These are phyloP conservation scores for Ajuga chamaepitys DNA, from an alignment of 257 asterid genomes.

Conservation along the genomic window DNA sequence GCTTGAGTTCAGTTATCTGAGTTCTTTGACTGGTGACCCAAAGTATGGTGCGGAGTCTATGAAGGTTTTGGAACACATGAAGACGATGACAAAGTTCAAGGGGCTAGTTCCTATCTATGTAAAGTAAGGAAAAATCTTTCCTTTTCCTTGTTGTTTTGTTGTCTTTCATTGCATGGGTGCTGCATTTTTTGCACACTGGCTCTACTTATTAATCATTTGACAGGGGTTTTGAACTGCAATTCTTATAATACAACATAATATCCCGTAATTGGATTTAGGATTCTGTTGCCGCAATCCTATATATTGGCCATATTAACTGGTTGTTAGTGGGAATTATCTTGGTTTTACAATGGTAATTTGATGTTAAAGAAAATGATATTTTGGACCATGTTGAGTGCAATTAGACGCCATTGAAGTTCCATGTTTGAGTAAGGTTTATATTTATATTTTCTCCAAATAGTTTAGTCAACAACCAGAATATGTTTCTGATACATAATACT, in stretches of 20 bases:
- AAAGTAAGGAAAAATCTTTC: slow-evolving; percentile 34
- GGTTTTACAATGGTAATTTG: background rate
- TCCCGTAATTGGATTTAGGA: background rate
- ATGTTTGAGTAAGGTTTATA: background rate
- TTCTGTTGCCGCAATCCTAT: background rate
- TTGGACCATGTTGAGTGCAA: slow-evolving; percentile 12
- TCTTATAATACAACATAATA: background rate
- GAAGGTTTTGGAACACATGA: slow-evolving; percentile 88
- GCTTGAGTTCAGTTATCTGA: slow-evolving; percentile 92
- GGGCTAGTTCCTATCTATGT: slow-evolving; percentile 94
- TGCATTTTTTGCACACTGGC: background rate
- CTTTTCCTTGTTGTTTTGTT: background rate
- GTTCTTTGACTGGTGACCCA: slow-evolving; percentile 73
- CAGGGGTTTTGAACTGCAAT: background rate
- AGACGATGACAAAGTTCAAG: slow-evolving; percentile 71
- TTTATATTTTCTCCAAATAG: background rate
- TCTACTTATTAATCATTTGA: background rate
- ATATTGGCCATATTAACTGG: background rate
- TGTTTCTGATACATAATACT: background rate
- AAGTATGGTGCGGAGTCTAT: slow-evolving; percentile 74
- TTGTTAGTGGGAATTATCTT: background rate
- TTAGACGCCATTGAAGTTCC: background rate
- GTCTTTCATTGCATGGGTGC: background rate
- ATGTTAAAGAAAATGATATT: background rate
- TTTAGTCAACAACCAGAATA: background rate